These are phyloP conservation scores for Hymenochaete sp. DNA, from an alignment of 1,284 basidiomycete species.

Conservation along the genomic window DNA sequence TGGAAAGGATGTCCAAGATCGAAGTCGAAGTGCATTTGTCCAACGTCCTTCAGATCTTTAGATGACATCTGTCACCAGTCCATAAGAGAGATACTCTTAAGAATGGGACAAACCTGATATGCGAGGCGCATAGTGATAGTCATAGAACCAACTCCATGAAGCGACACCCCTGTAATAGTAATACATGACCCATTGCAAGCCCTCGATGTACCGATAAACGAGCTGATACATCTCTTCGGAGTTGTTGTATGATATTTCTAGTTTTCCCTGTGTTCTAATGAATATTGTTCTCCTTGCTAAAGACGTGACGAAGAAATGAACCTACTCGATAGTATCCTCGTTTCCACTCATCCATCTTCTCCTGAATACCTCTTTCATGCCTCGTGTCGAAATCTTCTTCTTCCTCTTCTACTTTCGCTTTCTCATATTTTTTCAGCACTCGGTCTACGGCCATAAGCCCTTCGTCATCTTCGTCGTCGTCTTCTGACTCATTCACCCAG, in stretches of 20 bases:
- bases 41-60: conserved; percentile 70
- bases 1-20: conserved; percentile 84
- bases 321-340: conserved; percentile 78
- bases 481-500: conserved; percentile 42
- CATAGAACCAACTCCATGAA: conserved; percentile 98
- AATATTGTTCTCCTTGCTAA: conserved; percentile 3
- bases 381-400: conserved; percentile 70
- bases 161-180: conserved; percentile 98
- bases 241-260: conserved; percentile 70
- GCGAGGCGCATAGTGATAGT: conserved; percentile 94
- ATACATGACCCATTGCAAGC: conserved; percentile 97
- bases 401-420: conserved; percentile 64
- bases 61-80: not conserved
- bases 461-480: conserved; percentile 47
- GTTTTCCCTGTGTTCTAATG: conserved; percentile 52
- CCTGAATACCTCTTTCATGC: conserved; percentile 62
- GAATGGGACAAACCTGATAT: conserved; percentile 92
- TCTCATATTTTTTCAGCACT: conserved; percentile 82
- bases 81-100: conserved; percentile 22
- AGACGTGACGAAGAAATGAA: conserved; percentile 9
- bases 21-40: conserved; percentile 79
- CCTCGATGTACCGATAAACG: conserved; percentile 82
- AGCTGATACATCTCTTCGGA: conserved; percentile 60
- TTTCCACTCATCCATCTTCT: conserved; percentile 94
- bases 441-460: conserved; percentile 66